Conservation (phyloP, 495 filamentous ascomycete genomes). For the Podospora didyma region DNA sequence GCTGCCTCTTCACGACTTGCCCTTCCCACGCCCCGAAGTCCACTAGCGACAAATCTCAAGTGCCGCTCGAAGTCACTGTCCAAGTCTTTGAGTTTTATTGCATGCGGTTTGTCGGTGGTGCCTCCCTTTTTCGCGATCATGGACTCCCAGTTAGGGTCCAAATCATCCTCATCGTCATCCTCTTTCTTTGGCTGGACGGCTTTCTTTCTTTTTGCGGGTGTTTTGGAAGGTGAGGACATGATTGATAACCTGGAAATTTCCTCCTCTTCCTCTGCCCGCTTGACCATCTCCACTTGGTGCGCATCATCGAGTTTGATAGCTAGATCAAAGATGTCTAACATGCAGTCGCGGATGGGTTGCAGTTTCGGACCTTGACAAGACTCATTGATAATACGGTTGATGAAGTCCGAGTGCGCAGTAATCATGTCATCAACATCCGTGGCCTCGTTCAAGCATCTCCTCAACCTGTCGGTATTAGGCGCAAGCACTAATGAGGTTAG, state of each 20-base stretch:
- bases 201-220: slow-evolving; percentile 4
- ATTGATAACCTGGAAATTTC: slow-evolving; percentile 32
- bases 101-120: slow-evolving; percentile 27
- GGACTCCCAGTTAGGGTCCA: slow-evolving; percentile 25
- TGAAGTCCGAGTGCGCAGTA: slow-evolving; percentile 58
- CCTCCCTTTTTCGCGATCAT: background rate
- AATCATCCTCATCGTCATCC: slow-evolving; percentile 33
- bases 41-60: slow-evolving; percentile 50
- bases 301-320: slow-evolving; percentile 47
- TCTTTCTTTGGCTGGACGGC: slow-evolving; percentile 20
- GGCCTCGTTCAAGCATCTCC: slow-evolving; percentile 49
- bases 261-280: slow-evolving; percentile 35
- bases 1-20: slow-evolving; percentile 48
- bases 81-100: slow-evolving; percentile 38
- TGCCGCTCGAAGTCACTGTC: slow-evolving; percentile 47
- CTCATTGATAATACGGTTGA: slow-evolving; percentile 57
- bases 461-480: slow-evolving; percentile 51
- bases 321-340: slow-evolving; percentile 61
- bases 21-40: slow-evolving; percentile 54
- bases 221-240: slow-evolving; percentile 23
- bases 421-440: slow-evolving; percentile 83
- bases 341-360: slow-evolving; percentile 58
- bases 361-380: slow-evolving; percentile 63
- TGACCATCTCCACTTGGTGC: slow-evolving; percentile 35
- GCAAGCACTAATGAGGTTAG: slow-evolving; percentile 67